Percentiles rank a stretch among this genome's conserved stretches.
Evolutionary conservation across 139 green algal genomes (phyloP).

Genomic region (Picochlorum costavermella): DNA sequence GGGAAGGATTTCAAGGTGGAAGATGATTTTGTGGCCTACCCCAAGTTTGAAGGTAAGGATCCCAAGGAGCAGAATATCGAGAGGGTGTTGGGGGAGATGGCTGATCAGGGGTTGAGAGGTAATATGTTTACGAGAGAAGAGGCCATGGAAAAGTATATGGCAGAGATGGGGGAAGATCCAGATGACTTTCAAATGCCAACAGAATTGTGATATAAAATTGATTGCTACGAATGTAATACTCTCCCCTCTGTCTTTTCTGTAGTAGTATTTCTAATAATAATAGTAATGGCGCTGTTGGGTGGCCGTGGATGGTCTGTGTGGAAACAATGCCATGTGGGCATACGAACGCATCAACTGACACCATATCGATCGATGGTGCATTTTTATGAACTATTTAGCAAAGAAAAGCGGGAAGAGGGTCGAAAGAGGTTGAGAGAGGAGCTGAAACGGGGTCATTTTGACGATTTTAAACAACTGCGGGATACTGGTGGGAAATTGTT

Average conservation of each 20-base stretch:
- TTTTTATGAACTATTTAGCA: constrained; percentile 32
- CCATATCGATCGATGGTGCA: neutral
- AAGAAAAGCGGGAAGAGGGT: constrained; percentile 27
- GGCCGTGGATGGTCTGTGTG: too few species aligned
- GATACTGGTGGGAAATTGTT: constrained; percentile 41
- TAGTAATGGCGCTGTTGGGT: too few species aligned
- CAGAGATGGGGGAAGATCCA: neutral
- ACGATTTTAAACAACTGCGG: constrained; percentile 40
- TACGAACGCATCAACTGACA: neutral
- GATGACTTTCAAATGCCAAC: constrained; percentile 12
- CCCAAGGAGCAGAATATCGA: constrained; percentile 41
- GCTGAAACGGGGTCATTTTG: constrained; percentile 45
- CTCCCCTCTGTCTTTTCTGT: too few species aligned
- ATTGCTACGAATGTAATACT: too few species aligned
- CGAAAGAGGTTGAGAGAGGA: constrained; percentile 29
- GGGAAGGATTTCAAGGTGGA: constrained; percentile 23
- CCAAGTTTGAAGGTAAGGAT: constrained; percentile 31
- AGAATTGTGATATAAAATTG: neutral
- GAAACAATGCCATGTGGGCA: neutral
- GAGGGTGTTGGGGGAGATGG: constrained; percentile 51
- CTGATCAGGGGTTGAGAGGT: constrained; percentile 45
- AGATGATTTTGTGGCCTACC: constrained; percentile 14
- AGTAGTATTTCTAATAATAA: too few species aligned
- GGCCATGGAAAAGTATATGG: constrained; percentile 36
- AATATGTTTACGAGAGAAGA: constrained; percentile 55